phyloP scores from a whole-genome alignment of 1,284 basidiomycete species.

The Fomitopsis pinicola region DNA sequence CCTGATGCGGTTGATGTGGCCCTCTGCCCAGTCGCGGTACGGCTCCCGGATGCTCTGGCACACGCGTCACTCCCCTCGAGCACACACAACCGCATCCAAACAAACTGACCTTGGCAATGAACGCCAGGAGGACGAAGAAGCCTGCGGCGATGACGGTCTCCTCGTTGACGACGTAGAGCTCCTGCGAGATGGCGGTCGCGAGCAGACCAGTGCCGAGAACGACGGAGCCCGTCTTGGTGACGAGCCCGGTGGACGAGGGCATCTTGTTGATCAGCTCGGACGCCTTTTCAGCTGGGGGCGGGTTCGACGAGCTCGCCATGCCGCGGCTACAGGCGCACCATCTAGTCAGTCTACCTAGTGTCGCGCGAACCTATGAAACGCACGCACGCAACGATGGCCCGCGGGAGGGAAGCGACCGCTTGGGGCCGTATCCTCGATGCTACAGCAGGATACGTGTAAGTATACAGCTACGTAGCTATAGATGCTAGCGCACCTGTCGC shows the following conservation, averaged over 20 bases:
- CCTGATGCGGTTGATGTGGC: conserved; percentile 82
- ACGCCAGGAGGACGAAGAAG: conserved; percentile 83
- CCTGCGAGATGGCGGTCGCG: conserved; percentile 94
- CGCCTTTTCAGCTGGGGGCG: conserved; percentile 81
- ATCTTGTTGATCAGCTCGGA: conserved; percentile 89
- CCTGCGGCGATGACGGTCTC: conserved; percentile 84
- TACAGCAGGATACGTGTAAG: neutral
- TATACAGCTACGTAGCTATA: neutral
- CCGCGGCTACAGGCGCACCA: conserved; percentile 43
- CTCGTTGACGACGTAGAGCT: conserved; percentile 97
- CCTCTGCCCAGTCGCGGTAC: conserved; percentile 91
- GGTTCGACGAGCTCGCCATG: conserved; percentile 58
- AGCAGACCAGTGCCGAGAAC: conserved; percentile 88
- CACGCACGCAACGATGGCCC: conserved; percentile 55
- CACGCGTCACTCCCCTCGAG: neutral
- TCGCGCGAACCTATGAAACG: neutral
- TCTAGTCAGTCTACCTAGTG: neutral
- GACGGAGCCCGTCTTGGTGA: conserved; percentile 93
- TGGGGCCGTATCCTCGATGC: conserved; percentile 49
- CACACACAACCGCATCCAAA: neutral
- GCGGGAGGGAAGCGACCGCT: conserved; percentile 48
- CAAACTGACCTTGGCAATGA: conserved; percentile 68
- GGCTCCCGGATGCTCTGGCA: conserved; percentile 57
- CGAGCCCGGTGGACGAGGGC: conserved; percentile 84
- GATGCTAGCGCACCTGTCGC: conserved; percentile 46